Percentiles rank a stretch among this genome's conserved stretches.
Evolutionary conservation across 345 rosid species (phyloP).

Genomic region (Salix viminalis): DNA sequence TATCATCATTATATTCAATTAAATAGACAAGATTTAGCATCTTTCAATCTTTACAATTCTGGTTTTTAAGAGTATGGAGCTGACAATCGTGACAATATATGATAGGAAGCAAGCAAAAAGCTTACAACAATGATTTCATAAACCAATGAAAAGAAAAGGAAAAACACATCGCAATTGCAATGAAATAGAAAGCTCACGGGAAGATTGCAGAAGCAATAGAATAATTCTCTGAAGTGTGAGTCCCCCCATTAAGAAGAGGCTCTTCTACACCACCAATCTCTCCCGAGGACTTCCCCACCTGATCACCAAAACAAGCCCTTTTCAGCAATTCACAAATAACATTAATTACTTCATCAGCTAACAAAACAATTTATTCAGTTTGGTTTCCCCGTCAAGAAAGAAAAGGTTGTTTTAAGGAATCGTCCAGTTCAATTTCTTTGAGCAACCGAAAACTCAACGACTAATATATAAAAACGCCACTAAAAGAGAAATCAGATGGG

Average conservation of each 20-base stretch:
- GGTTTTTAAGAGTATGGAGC: too few species aligned
- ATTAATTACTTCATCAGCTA: background rate
- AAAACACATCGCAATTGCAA: background rate
- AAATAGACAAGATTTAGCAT: background rate
- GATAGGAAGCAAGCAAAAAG: background rate
- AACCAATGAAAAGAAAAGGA: background rate
- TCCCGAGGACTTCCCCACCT: conserved; percentile 56
- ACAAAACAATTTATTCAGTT: too few species aligned
- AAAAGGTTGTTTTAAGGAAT: background rate
- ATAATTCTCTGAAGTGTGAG: conserved; percentile 45
- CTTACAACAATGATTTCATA: background rate
- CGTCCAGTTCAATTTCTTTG: background rate
- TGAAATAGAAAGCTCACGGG: conserved; percentile 49
- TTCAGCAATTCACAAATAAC: background rate
- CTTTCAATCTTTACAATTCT: background rate
- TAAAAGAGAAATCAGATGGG: background rate
- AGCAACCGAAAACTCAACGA: background rate
- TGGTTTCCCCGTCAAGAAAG: background rate
- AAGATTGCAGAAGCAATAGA: conserved; percentile 57
- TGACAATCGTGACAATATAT: too few species aligned
- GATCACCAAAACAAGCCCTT: conserved; percentile 3
- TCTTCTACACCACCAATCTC: conserved; percentile 58
- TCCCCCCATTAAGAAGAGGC: conserved; percentile 62
- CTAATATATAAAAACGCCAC: too few species aligned
- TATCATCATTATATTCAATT: background rate